phyloP scores from a whole-genome alignment of 306 rosid species.

The Dalbergia cultrata region DNA sequence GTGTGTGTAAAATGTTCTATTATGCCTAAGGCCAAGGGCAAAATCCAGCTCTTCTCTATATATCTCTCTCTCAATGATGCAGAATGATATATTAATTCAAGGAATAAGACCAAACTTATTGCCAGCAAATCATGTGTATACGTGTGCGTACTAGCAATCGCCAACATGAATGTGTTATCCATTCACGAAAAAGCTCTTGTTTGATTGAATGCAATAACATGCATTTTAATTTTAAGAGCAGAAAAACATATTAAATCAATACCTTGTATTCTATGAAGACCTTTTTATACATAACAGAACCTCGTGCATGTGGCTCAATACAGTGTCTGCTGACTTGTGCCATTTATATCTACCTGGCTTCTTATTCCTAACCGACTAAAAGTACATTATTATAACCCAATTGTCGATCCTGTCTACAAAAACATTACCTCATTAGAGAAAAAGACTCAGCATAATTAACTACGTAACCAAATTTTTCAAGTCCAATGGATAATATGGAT shows the following conservation, averaged over 20 bases:
- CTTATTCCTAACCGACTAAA: neutral
- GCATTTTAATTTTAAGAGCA: neutral
- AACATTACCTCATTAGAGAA: neutral
- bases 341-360: neutral
- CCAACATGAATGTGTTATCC: constrained; percentile 2
- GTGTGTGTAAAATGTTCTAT: no score
- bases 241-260: neutral
- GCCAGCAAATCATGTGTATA: neutral
- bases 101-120: neutral
- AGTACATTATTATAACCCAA: neutral
- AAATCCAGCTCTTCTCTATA: no score
- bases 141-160: neutral
- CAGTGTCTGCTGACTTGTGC: neutral
- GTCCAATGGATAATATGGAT: neutral
- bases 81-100: neutral
- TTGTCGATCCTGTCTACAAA: neutral
- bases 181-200: neutral
- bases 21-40: no score
- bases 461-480: neutral
- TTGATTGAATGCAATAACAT: constrained; percentile 2
- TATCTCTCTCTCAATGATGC: neutral
- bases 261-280: neutral
- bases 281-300: neutral
- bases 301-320: neutral
- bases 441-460: neutral